Base-by-base conservation (phyloP, 306 rosid genomes). In the Arachis hypogaea region DNA sequence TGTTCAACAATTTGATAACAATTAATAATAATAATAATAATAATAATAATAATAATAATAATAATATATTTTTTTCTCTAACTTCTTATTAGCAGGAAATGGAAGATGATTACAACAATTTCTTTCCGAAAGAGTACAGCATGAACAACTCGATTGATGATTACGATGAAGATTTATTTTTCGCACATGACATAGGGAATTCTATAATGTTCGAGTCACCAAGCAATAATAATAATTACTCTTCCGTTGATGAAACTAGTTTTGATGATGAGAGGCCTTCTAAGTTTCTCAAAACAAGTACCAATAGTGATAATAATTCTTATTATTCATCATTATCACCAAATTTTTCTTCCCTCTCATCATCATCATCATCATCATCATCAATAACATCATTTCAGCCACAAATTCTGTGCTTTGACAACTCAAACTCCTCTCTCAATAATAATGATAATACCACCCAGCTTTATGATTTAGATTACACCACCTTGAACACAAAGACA, bases 401-500 rank as follows among this genome's bases (percentile, higher is more conserved):
- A 63, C 89, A 81, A 10, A 82, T 86, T 82, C 78, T 92, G 65
- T 88, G 84, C 11, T 92, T 92, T 11, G 88, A 78, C 12, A 87
- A 86, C 59, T 55, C 78, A 40, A 80, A 69, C 5, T 38, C 81
- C 2, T 41, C 78, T 29, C 55, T 76, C 14, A 55, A 33, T 33
- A 33, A 4, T 33, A 33, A 33, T 33, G 38, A 4, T 33, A 33
- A 33, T 33, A 4, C 54, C 73, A 71, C 71, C 38, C 72, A 69
- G 6, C 59, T 82, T 69, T 60, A 58, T 11, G 75, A 65, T 8
- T 70, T 73, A 66, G 77, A 72, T 11, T 5, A 44, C 22, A 6
- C 77, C 59, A 43, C 77, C 63, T 43, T 77, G 38, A 77, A 66
- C 73, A 80, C 84, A 12, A 69, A 69, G 0, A 80, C 84, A 12